Base-by-base conservation (phyloP, 129 eudicot species). In the Lactuca sativa region DNA sequence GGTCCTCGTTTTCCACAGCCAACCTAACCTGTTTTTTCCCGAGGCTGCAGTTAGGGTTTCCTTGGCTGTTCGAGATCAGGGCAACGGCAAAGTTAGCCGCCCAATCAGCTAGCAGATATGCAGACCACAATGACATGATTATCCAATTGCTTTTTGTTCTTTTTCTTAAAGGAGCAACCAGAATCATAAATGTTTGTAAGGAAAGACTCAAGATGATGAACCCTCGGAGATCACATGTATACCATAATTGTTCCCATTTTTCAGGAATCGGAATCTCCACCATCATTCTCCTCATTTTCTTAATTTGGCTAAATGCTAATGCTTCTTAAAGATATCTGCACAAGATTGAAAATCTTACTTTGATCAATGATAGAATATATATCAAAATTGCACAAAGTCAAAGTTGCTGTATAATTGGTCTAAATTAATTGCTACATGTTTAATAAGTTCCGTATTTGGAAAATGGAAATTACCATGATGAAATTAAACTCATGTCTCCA, bases 11-110 rank as follows among this genome's bases (percentile, higher is more conserved):
- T 18, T 70, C 69, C 1, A 47, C 17, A 5, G 70, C 4, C n/a
- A 1, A 5, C 5, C 58, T 40, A 8, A 2, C 51, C 13, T 8
- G 9, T 30, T 60, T 76, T 30, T 58, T 71, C 0, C 47, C 44
- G 0, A 32, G 1, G 47, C 4, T 9, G 6, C 7, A 32, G 21
- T 13, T 13, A 6, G 69, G 68, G 52, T 75, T 49, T 18, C 64
- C 74, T 71, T 66, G 78, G 66, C 81, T 77, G 67, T 66, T 82
- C 21, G 95, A 84, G 82, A 83, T 80, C 9, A 75, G 79, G 16
- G 85, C 90, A n/a, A 85, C 81, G 0, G 87, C 82, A 57, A 76
- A 82, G 72, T 64, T 79, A 61, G 95, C 87, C 0, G 80, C 83
- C 84, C 77, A 80, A 37, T 87, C 95, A 0, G 87, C 90, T 18